A percentile compares a stretch with the other conserved stretches of the same genome.
phyloP scores from a whole-genome alignment of 192 early-diverging fungal species.

The Coemansia sp. region DNA sequence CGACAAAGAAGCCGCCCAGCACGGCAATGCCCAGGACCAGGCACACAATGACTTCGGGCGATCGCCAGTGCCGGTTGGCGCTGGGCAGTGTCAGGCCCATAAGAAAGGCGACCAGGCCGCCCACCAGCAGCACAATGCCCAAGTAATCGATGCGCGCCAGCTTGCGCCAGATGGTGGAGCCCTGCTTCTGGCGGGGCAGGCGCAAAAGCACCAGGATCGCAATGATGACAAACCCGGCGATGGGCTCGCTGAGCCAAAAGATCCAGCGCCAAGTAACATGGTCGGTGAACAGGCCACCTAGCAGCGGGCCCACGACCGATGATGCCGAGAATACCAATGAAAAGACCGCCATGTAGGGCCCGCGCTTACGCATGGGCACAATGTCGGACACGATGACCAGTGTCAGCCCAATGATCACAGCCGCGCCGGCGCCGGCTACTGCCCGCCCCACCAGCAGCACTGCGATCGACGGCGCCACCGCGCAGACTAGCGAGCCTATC shows the following conservation, averaged over 20 bases:
- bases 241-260: constrained; percentile 61
- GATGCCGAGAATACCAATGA: constrained; percentile 55
- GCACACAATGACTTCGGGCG: constrained; percentile 54
- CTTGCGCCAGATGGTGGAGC: constrained; percentile 36
- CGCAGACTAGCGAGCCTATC: constrained; percentile 52
- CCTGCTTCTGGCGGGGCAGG: constrained; percentile 17
- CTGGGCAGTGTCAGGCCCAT: constrained; percentile 72
- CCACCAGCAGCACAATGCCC: constrained; percentile 56
- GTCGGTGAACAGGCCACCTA: constrained; percentile 58
- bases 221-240: constrained; percentile 46
- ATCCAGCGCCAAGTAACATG: constrained; percentile 51
- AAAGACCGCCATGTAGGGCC: constrained; percentile 60
- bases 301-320: constrained; percentile 55
- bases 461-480: constrained; percentile 54
- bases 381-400: constrained; percentile 71
- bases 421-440: constrained; percentile 61
- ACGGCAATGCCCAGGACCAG: constrained; percentile 50
- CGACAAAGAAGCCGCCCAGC: constrained; percentile 46
- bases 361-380: constrained; percentile 58
- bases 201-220: constrained; percentile 36
- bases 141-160: constrained; percentile 61
- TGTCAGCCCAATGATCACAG: constrained; percentile 58
- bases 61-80: constrained; percentile 57
- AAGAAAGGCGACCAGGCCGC: constrained; percentile 55
- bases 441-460: constrained; percentile 62